Percentiles rank a stretch among this genome's conserved stretches.
These are phyloP conservation scores for Colletotrichum sp. DNA, from an alignment of 2,329 filamentous ascomycete species.

Conservation along the genomic window DNA sequence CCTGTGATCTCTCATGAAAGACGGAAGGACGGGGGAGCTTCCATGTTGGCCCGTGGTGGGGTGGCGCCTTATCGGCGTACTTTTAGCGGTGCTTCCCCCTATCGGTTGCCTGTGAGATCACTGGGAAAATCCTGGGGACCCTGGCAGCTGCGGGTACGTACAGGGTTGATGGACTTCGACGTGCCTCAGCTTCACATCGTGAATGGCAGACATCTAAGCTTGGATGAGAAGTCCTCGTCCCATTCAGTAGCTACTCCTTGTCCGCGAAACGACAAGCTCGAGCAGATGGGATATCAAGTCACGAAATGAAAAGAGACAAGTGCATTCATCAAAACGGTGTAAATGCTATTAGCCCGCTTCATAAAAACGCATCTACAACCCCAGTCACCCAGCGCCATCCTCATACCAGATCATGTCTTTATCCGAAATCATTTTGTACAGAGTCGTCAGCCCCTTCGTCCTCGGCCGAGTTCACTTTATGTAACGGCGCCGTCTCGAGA, in stretches of 20 bases:
- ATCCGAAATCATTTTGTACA: constrained; percentile 24
- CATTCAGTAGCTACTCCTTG: not conserved
- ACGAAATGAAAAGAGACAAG: not conserved
- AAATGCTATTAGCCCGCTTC: constrained; percentile 19
- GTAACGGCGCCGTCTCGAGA: constrained; percentile 58
- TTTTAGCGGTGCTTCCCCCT: not conserved
- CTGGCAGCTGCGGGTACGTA: not conserved
- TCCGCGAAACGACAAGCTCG: rapidly evolving
- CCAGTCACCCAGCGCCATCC: not conserved
- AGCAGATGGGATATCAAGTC: not conserved
- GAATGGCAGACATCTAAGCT: not conserved
- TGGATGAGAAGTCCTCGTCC: not conserved
- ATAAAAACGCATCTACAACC: constrained; percentile 3
- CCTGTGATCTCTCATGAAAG: not conserved
- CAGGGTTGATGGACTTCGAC: not conserved
- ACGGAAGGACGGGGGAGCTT: not conserved
- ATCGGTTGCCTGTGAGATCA: constrained; percentile 21
- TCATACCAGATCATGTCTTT: not conserved
- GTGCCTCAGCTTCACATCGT: not conserved
- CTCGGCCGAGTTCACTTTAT: constrained; percentile 20
- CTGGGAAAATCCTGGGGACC: not conserved
- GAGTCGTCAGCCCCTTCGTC: constrained; percentile 14
- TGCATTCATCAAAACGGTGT: not conserved
- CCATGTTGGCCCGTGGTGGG: not conserved
- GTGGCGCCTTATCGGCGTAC: not conserved